Base-by-base conservation (phyloP, 2,329 filamentous ascomycete genomes). In the Alternaria atra region DNA sequence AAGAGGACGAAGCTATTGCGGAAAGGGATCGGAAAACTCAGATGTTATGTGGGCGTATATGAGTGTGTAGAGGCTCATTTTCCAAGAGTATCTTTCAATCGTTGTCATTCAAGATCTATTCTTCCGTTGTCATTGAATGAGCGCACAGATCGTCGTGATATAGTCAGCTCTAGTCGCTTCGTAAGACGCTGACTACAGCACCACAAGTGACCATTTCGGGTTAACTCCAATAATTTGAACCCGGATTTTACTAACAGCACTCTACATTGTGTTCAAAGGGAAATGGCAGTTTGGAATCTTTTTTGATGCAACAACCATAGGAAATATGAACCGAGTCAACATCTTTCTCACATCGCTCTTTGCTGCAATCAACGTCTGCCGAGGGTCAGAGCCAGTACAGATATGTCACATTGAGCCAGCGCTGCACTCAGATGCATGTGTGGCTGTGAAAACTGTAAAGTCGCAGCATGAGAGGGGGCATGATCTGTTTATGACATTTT, bases 371-470 rank as follows among this genome's bases (percentile, higher is more conserved):
- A 52, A 44, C 17, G 30, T 44, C n/a, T 58, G 46, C 30, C 29
- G 46, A 52, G 55, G 37, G n/a, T 52, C 46, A 52, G 55, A 58
- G 10, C 47, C 46, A 46, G 44, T 34, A 13, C 55, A 58, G 20
- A 52, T 52, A 52, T 58, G 55, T n/a, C 55, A 58, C 13, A 48
- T 52, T 37, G 30, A 58, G 2, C 6, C 55, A 32, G 30, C 17
- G 9, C 32, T 34, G 27, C 20, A 58, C 25, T 52, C 55, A 8
- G 37, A 58, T 52, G 37, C 37, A 6, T 40, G 37, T 17, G 23
- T 40, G 37, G 17, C 37, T 10, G 17, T 40, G n/a, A 40, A 40
- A 10, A 40, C 37, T 40, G 17, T 40, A 7, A 40, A 40, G 17
- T 40, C 37, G 17, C 37, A 40, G 37, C 17, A 40, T 12, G 10